These are phyloP conservation scores for Coniochaeta hoffmannii DNA, from an alignment of 2,329 filamentous ascomycete species.

Conservation along the genomic window DNA sequence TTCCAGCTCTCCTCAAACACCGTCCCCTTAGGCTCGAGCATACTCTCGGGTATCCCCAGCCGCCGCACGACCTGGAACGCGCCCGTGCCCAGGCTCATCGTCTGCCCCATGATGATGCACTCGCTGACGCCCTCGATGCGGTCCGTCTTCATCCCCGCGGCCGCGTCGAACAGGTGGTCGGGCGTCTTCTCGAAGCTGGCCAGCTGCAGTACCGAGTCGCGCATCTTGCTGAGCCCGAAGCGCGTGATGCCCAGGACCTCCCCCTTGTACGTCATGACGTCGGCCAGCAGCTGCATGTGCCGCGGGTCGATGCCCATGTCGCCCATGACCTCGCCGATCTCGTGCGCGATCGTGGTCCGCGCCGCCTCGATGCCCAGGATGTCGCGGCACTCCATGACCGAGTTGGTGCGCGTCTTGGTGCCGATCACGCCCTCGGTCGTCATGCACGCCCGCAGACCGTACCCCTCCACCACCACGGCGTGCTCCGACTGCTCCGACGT, in stretches of 20 bases:
- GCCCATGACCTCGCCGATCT: conserved; percentile 85
- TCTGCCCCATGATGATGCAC: conserved; percentile 98
- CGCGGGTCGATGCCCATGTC: conserved; percentile 94
- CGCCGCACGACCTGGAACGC: conserved; percentile 82
- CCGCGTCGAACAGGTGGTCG: conserved; percentile 93
- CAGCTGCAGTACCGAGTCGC: conserved; percentile 86
- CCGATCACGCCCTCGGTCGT: conserved; percentile 87
- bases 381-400: conserved; percentile 79
- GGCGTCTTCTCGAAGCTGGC: conserved; percentile 98
- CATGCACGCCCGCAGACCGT: conserved; percentile 84
- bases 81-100: conserved; percentile 84
- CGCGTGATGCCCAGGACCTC: conserved; percentile 94
- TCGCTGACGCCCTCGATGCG: conserved; percentile 89
- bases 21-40: conserved; percentile 53
- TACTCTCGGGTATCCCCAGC: conserved; percentile 56
- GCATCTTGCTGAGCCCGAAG: conserved; percentile 93
- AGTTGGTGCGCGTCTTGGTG: conserved; percentile 68
- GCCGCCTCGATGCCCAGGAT: conserved; percentile 95
- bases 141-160: conserved; percentile 85
- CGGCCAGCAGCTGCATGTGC: conserved; percentile 94
- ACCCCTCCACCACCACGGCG: conserved; percentile 85
- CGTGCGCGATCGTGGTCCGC: conserved; percentile 76
- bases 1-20: conserved; percentile 65
- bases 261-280: conserved; percentile 99
- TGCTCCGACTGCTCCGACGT: conserved; percentile 61